phyloP scores from a whole-genome alignment of 352 stramenopile species.

The Plasmopara halstedii region DNA sequence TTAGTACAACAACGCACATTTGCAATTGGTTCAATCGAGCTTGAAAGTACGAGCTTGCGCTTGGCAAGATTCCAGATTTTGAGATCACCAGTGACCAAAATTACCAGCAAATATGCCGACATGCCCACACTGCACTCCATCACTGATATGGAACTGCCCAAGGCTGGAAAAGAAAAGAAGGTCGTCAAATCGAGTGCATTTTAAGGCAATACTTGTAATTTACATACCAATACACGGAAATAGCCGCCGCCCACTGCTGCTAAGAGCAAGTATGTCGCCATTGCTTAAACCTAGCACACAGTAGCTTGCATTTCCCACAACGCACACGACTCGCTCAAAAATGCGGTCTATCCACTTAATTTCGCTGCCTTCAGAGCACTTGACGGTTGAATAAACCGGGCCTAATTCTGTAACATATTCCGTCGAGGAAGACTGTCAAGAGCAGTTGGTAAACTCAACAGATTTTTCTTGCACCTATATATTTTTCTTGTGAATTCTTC shows the following conservation, averaged over 20 bases:
- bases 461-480: too few relatives aligned
- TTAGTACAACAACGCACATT: constrained; percentile 22
- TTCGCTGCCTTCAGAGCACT: constrained; percentile 42
- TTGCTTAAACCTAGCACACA: constrained; percentile 53
- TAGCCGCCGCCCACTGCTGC: constrained; percentile 47
- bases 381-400: constrained; percentile 63
- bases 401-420: constrained; percentile 33
- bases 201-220: neutral
- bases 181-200: constrained; percentile 1
- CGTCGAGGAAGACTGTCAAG: neutral
- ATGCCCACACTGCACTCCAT: constrained; percentile 61
- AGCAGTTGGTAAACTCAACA: neutral
- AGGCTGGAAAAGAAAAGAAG: constrained; percentile 24
- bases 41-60: constrained; percentile 42
- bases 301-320: constrained; percentile 56
- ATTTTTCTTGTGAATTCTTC: constrained; percentile 44
- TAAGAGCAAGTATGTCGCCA: constrained; percentile 65
- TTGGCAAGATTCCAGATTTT: constrained; percentile 69
- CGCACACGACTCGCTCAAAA: constrained; percentile 44
- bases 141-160: constrained; percentile 53
- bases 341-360: constrained; percentile 80
- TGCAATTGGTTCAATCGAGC: constrained; percentile 59
- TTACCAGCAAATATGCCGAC: constrained; percentile 66
- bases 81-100: constrained; percentile 46
- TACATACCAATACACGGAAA: constrained; percentile 73